Base-by-base conservation (phyloP, 2,329 filamentous ascomycete species). In the Aspergillus brasiliensis region DNA sequence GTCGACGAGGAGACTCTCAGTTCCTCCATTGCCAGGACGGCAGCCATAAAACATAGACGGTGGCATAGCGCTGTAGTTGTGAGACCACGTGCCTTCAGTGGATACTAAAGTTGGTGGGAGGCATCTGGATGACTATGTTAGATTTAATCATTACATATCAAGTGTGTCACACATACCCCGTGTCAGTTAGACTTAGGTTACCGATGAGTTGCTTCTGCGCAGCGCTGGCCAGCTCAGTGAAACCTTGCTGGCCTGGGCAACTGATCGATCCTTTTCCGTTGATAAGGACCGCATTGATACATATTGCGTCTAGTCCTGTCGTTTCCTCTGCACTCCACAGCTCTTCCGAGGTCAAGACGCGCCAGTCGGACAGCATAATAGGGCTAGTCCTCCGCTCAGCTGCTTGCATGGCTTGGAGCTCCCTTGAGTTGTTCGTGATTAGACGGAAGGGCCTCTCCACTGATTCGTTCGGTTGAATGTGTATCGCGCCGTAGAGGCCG, bases 261-360 rank as follows among this genome's bases (percentile, higher is more conserved):
- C 78, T 69, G 0, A 84, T 80, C 0, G 78, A 77, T 4, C 85
- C 85, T 66, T 85, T 84, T 34, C 86, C 86, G 57, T 88, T 88
- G 54, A 88, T 74, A 2, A 88, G 71, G 10, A 88, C 73, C 0
- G 84, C 81, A 64, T 88, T 85, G 65, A 83, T 83, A 73, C 86
- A 88, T 0, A 80, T 74, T n/a, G 83, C 76, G 4, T 81, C 73
- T 31, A 71, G 62, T 34, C 73, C 70, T 15, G 64, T 66, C 13
- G 58, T 57, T 37, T 67, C 42, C 57, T 75, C 68, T 31, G 64
- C 68, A 0, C 58, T 56, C 59, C 69, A 70, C 42, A 77, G 72
- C 54, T 83, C 72, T 2, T 76, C 68, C 0, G 84, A 86, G 0
- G 81, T 83, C 13, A 83, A 73, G 60, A 84, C 81, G 10, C 79